phyloP scores from a whole-genome alignment of 140 eudicot genomes.

The Erigeron philadelphicus region DNA sequence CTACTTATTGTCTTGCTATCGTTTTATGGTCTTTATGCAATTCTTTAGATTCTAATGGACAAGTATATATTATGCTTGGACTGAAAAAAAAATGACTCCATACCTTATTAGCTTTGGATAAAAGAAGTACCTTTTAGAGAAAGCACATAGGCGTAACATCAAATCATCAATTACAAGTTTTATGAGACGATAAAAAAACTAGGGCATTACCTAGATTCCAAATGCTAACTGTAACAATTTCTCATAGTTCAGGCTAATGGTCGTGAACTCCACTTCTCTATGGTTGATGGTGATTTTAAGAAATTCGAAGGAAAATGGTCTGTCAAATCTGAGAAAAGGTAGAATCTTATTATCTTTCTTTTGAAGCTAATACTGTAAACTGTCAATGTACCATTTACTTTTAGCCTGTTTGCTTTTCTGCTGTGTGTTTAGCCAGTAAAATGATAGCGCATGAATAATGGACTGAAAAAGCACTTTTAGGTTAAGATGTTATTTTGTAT shows the following conservation, averaged over 20 bases:
- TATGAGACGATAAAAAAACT: too few relatives aligned
- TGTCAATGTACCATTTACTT: constrained; percentile 9
- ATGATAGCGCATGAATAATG: not conserved
- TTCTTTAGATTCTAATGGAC: not conserved
- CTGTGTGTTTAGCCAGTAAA: constrained; percentile 5
- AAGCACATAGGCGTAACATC: too few relatives aligned
- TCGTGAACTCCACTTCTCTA: constrained; percentile 81
- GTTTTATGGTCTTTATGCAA: not conserved
- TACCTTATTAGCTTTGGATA: constrained; percentile 4
- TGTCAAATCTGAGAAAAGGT: constrained; percentile 66
- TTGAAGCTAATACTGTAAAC: not conserved
- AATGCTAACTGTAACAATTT: constrained; percentile 25
- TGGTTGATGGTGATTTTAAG: constrained; percentile 99
- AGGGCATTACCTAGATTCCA: constrained; percentile 17
- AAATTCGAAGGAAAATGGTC: constrained; percentile 98
- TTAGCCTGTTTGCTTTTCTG: not conserved
- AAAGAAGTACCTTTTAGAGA: constrained; percentile 14
- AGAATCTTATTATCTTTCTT: constrained; percentile 15
- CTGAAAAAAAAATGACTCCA: constrained; percentile 15
- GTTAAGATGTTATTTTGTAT: not conserved
- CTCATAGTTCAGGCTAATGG: constrained; percentile 62
- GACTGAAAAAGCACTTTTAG: constrained; percentile 19
- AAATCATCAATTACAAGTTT: too few relatives aligned
- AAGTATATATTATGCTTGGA: constrained; percentile 13
- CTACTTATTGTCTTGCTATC: constrained; percentile 14